These are phyloP conservation scores for Gamarada debralockiae DNA, from an alignment of 495 filamentous ascomycete species.

Conservation along the genomic window DNA sequence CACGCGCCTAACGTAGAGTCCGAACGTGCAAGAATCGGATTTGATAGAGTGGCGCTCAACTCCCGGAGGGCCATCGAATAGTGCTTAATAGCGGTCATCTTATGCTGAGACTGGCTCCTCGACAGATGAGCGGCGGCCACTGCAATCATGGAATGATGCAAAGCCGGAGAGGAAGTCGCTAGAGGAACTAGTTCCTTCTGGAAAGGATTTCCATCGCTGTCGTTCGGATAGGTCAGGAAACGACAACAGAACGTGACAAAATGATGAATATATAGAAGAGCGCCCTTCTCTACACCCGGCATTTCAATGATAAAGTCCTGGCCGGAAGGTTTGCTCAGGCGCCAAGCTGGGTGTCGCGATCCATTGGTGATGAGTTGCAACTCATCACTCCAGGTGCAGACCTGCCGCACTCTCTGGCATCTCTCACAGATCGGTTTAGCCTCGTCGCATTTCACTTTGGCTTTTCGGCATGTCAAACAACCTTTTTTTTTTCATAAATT, in stretches of 20 bases:
- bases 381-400: constrained; percentile 20
- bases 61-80: constrained; percentile 19
- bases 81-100: constrained; percentile 16
- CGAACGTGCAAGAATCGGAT: constrained; percentile 12
- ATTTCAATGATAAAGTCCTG: constrained; percentile 26
- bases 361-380: not conserved
- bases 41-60: constrained; percentile 13
- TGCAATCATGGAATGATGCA: constrained; percentile 23
- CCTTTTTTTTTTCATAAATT: constrained; percentile 12
- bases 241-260: constrained; percentile 22
- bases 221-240: constrained; percentile 22
- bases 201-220: constrained; percentile 24
- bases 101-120: constrained; percentile 14
- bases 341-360: not conserved
- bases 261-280: constrained; percentile 22
- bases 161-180: constrained; percentile 16
- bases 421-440: constrained; percentile 20
- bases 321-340: constrained; percentile 2
- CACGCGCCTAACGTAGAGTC: constrained; percentile 23
- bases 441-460: constrained; percentile 29
- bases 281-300: constrained; percentile 15
- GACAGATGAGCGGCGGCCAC: constrained; percentile 21
- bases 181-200: constrained; percentile 21
- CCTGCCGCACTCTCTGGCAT: constrained; percentile 17
- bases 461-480: constrained; percentile 25